Base-by-base conservation (phyloP, 495 filamentous ascomycete species). In the Neurospora sp. region DNA sequence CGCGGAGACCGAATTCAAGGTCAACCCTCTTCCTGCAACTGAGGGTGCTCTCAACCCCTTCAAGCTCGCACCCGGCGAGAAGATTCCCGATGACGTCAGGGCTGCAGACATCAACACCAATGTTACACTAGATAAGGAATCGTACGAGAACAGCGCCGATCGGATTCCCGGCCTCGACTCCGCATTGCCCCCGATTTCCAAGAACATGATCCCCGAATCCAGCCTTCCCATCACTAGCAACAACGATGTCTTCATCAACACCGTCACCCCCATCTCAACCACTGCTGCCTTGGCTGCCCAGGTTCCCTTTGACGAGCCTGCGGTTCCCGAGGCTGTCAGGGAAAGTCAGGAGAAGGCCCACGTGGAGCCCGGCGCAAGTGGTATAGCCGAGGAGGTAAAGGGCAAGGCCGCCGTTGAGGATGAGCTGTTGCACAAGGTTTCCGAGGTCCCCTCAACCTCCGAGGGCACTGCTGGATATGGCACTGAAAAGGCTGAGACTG, bases 191-290 rank as follows among this genome's bases (percentile, higher is more conserved):
- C 85, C 87, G n/a, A 81, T 91, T 44, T 84, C 86, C 16, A 85
- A 83, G 40, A 90, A 87, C 81, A 82, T 92, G 83, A 95, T 96
- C 75, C 94, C 94, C 11, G 93, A 97, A 83, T 96, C 93, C 31
- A 93, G 92, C 81, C 86, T 96, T 71, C 93, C 93, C 20, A 92
- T 94, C 76, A 87, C 86, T 54, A 76, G 79, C 71, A 77, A 75
- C 66, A 74, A 77, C 37, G 88, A 85, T 72, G 86, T 86, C 76
- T 86, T 85, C 18, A 89, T 94, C 75, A 92, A 90, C 76, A 93
- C 92, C 10, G 90, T 88, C 37, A 88, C 86, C 5, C 90, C 93
- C 5, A 81, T 82, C 37, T 89, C 92, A 70, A 95, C 93, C 18
- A 96, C 93, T 40, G 90, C 90, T 70, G 87, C 83, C 23, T 86